phyloP scores from a whole-genome alignment of 2,329 filamentous ascomycete genomes.

The Pyricularia grisea region DNA sequence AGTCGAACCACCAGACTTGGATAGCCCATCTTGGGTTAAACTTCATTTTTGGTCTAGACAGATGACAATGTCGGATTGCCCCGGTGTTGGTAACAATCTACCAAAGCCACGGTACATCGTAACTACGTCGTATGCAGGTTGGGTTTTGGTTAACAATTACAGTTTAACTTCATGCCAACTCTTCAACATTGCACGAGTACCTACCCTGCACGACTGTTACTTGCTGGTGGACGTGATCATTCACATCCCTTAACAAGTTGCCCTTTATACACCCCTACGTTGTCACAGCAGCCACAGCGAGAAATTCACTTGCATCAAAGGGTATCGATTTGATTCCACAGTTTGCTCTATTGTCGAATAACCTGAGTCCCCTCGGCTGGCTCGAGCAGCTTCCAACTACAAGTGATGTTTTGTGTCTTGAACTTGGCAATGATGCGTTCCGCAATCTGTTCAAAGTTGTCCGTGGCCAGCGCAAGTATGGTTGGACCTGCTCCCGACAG shows the following conservation, averaged over 20 bases:
- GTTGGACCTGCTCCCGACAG: conserved; percentile 92
- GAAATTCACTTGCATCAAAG: not conserved
- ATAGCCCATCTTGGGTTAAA: not conserved
- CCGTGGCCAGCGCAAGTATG: conserved; percentile 84
- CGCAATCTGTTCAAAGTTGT: conserved; percentile 83
- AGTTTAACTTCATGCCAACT: too few species aligned
- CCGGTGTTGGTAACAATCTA: not conserved
- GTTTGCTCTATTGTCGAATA: conserved; percentile 20
- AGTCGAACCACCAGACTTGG: not conserved
- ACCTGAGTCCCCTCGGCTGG: conserved; percentile 65
- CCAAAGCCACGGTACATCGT: not conserved
- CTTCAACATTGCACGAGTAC: too few species aligned
- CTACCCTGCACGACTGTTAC: too few species aligned
- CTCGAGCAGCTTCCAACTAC: conserved; percentile 80
- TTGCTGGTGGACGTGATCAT: not conserved
- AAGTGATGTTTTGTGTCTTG: conserved; percentile 62
- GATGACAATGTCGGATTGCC: not conserved
- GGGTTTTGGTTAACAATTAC: not conserved
- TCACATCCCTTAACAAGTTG: not conserved
- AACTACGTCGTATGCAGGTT: not conserved
- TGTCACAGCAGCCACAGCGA: not conserved
- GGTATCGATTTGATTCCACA: not conserved
- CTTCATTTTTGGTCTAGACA: not conserved
- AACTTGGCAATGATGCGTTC: conserved; percentile 68
- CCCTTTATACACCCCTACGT: not conserved